A percentile compares a stretch with the other conserved stretches of the same genome.
phyloP scores from a whole-genome alignment of 164 flowering plant species.

The Aristolochia fimbriata region DNA sequence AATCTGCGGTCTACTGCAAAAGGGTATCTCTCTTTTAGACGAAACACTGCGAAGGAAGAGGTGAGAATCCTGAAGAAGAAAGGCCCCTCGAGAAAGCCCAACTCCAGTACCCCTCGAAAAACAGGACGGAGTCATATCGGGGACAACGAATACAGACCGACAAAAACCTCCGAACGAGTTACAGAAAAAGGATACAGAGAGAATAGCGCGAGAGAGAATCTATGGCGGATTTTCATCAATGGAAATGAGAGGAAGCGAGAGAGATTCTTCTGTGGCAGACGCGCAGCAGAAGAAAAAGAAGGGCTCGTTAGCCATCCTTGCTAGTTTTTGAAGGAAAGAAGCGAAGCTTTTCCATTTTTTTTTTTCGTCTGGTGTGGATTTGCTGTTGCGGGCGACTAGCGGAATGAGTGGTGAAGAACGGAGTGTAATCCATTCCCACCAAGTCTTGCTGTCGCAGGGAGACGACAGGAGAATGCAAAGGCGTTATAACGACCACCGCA shows the following conservation, averaged over 20 bases:
- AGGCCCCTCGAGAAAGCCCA: slow-evolving; percentile 8
- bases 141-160: slow-evolving; percentile 1
- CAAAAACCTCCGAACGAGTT: neutral
- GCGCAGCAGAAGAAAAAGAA: slow-evolving; percentile 1
- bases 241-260: slow-evolving; percentile 18
- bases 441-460: too few species aligned
- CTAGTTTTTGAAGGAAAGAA: slow-evolving; percentile 10
- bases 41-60: slow-evolving; percentile 15
- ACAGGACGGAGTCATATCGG: slow-evolving; percentile 39
- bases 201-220: slow-evolving; percentile 1
- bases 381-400: neutral
- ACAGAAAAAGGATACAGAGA: neutral
- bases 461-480: too few species aligned
- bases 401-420: slow-evolving; percentile 3
- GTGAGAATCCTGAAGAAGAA: slow-evolving; percentile 17
- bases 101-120: slow-evolving; percentile 26
- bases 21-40: slow-evolving; percentile 12
- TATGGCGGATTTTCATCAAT: slow-evolving; percentile 33
- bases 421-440: too few species aligned
- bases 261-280: neutral
- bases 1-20: slow-evolving; percentile 11
- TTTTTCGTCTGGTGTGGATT: slow-evolving; percentile 2
- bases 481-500: too few species aligned
- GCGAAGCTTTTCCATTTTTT: neutral
- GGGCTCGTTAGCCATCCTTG: slow-evolving; percentile 8